Evolutionary conservation across 2,329 filamentous ascomycete genomes (phyloP), one percentile per base, ranked within the genome.

Genomic region (Nothophoma quercina): DNA sequence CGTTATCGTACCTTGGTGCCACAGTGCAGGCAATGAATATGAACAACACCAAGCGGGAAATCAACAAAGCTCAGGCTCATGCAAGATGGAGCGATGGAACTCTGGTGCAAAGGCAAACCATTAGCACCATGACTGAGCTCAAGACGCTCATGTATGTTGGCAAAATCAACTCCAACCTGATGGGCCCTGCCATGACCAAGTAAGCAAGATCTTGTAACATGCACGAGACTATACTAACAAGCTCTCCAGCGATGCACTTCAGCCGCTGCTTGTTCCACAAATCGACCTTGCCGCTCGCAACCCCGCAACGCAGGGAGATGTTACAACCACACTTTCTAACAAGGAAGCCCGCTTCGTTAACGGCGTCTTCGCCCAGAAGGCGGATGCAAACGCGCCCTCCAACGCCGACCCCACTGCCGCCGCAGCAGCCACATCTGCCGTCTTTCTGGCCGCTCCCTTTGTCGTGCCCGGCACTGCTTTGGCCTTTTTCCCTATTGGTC

Each of bases 341-440:
- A 86, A 88, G 72, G 86, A 90, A 70, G 88, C 88, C 13, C 82
- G 84, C 6, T 92, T 91, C 62, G 82, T 91, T 30, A 83, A 83
- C 12, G 89, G 89, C 43, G 82, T 89, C 63, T 91, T 91, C 73
- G 83, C 87, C 46, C 75, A 81, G 41, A 77, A 83, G 48, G 76
- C 83, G 12, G 54, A 23, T 8, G 76, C 83, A 12, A 52, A 33
- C 12, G 57, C 81, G 64, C 72, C 81, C 64, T 86, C 83, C 52
- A 66, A 63, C 25, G 65, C 61, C 42, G 62, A 68, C 58, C 82
- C 80, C 12, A 78, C 83, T 9, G 67, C 70, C 3, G 59, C 67
- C 8, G 65, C 74, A 6, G 72, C 73, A 21, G 71, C 73, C 23
- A 69, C 68, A n/a, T 69, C 78, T 3, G 75, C 81, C 16, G 70